Conservation (phyloP, 352 stramenopile genomes). For the Globisporangium polare region DNA sequence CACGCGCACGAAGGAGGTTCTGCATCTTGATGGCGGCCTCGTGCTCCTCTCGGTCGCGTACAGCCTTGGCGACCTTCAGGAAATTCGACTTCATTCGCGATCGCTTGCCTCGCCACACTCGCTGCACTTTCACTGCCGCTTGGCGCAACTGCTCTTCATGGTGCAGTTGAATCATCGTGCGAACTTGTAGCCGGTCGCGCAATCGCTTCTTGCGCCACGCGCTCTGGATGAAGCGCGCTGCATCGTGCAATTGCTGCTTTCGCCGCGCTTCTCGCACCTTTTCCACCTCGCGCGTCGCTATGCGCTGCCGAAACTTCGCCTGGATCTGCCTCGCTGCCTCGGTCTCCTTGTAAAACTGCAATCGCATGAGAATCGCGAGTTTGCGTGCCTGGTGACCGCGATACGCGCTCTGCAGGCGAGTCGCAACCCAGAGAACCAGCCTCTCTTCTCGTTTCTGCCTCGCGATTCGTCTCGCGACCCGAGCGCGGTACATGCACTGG, state of each 20-base stretch:
- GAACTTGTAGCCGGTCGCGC: slow-evolving; percentile 24
- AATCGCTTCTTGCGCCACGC: slow-evolving; percentile 44
- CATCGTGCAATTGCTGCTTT: slow-evolving; percentile 19
- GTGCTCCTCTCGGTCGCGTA: slow-evolving; percentile 28
- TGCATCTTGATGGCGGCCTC: slow-evolving; percentile 64
- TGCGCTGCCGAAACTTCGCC: slow-evolving; percentile 36
- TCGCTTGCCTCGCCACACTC: slow-evolving; percentile 60
- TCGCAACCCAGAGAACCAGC: slow-evolving; percentile 50
- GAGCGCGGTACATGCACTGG: slow-evolving; percentile 63
- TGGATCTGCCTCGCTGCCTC: slow-evolving; percentile 62
- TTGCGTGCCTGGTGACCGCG: slow-evolving; percentile 56
- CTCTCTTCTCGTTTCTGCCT: slow-evolving; percentile 42
- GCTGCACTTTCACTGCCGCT: slow-evolving; percentile 63
- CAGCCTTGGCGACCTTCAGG: slow-evolving; percentile 26
- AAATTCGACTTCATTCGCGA: slow-evolving; percentile 25
- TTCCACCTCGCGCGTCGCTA: slow-evolving; percentile 9
- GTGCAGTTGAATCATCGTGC: slow-evolving; percentile 12
- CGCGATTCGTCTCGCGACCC: slow-evolving; percentile 37
- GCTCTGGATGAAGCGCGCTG: slow-evolving; percentile 34
- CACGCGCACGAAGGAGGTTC: slow-evolving; percentile 43
- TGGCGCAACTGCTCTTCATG: slow-evolving; percentile 14
- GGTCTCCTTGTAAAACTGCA: slow-evolving; percentile 52
- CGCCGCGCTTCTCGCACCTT: slow-evolving; percentile 15
- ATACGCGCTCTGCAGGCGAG: slow-evolving; percentile 58
- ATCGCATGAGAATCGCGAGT: slow-evolving; percentile 30